Conservation (phyloP, 2,329 filamentous ascomycete species). For the Cladorrhinum sp. region DNA sequence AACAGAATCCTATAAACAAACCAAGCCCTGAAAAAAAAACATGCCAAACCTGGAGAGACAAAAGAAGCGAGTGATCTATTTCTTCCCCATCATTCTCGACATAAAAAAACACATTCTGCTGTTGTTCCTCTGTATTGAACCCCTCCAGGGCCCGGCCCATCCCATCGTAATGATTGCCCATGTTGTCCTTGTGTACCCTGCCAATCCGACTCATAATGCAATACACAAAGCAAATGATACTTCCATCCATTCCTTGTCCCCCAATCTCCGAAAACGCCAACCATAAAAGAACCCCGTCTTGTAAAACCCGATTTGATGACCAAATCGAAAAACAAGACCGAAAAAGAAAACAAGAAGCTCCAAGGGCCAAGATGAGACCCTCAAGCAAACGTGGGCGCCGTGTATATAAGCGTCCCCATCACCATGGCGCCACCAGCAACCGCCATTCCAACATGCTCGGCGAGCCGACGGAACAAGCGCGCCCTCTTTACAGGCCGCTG, state of each 20-base stretch:
- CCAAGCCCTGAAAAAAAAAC: too few relatives aligned
- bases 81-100: background rate
- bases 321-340: background rate
- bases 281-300: background rate
- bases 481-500: slow-evolving; percentile 30
- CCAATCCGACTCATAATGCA: background rate
- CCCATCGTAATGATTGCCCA: background rate
- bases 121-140: background rate
- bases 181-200: background rate
- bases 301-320: background rate
- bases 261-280: background rate
- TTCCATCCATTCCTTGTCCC: background rate
- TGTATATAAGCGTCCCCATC: slow-evolving; percentile 38
- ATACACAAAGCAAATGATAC: background rate
- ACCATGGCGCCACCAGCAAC: slow-evolving; percentile 38
- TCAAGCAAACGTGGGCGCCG: slow-evolving; percentile 35
- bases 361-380: background rate
- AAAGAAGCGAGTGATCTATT: background rate
- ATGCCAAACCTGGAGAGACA: background rate
- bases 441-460: slow-evolving; percentile 35
- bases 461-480: slow-evolving; percentile 28
- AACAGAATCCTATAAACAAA: background rate
- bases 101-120: background rate
- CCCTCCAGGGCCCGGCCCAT: background rate
- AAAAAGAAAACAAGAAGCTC: background rate